Evolutionary conservation across 148 eudicot species (phyloP).

Genomic region (Hydrangea macrophylla): DNA sequence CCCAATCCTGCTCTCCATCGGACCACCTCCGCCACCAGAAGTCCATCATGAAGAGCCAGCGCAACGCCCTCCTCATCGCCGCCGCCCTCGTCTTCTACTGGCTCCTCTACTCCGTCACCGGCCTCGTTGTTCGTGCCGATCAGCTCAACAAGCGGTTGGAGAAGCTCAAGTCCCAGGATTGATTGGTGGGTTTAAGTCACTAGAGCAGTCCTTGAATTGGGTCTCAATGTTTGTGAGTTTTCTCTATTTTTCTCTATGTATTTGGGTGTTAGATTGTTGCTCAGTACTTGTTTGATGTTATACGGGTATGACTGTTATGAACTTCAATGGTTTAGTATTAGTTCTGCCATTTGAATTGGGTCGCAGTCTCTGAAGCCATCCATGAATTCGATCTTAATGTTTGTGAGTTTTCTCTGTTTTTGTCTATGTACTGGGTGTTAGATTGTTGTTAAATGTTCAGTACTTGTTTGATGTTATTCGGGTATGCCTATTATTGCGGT

Average conservation of each 20-base stretch:
- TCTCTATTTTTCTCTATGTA: not conserved
- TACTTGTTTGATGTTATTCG: not conserved
- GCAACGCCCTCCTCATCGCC: constrained; percentile 70
- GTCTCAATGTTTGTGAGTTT: no score
- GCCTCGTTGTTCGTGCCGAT: constrained; percentile 54
- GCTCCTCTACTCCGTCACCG: constrained; percentile 70
- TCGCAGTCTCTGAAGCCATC: not conserved
- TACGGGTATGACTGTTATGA: not conserved
- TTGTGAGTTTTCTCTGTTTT: not conserved
- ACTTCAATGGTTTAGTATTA: not conserved
- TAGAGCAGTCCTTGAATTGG: no score
- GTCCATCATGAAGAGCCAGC: constrained; percentile 69
- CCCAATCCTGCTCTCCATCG: constrained; percentile 56
- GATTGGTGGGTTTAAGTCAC: constrained; percentile 9
- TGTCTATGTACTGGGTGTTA: no score
- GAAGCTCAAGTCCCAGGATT: constrained; percentile 53
- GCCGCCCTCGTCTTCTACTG: constrained; percentile 72
- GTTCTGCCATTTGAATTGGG: not conserved
- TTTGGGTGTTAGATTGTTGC: not conserved
- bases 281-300: not conserved
- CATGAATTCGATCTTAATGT: no score
- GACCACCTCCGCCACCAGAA: constrained; percentile 88
- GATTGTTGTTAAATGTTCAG: not conserved
- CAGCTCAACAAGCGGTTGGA: constrained; percentile 58
- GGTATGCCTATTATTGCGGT: not conserved